These are phyloP conservation scores for Silene latifolia DNA, from an alignment of 148 eudicot genomes.

Conservation along the genomic window DNA sequence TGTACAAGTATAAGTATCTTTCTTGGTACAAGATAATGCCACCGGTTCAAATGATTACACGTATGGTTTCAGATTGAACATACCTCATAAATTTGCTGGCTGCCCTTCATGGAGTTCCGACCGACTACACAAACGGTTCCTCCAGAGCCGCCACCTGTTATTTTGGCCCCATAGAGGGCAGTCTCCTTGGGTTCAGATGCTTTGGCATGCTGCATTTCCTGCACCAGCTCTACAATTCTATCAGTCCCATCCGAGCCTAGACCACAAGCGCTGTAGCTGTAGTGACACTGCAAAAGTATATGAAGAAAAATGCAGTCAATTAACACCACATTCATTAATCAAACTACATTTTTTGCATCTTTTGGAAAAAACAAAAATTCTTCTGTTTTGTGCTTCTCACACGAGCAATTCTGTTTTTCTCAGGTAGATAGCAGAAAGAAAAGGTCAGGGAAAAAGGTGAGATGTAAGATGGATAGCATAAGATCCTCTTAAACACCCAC, in stretches of 20 bases:
- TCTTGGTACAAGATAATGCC: too few species aligned
- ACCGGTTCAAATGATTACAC: neutral
- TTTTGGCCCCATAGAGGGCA: conserved; percentile 85
- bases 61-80: neutral
- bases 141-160: conserved; percentile 98
- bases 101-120: conserved; percentile 70
- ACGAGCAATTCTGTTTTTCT: neutral
- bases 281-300: conserved; percentile 77
- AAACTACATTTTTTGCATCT: neutral
- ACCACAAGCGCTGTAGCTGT: conserved; percentile 95
- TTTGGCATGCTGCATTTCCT: conserved; percentile 77
- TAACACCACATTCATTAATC: neutral
- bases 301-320: neutral
- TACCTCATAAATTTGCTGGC: conserved; percentile 84
- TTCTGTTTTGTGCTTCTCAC: neutral
- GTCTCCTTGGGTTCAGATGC: conserved; percentile 42
- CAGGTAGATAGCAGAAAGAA: neutral
- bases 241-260: conserved; percentile 98
- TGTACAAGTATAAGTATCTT: too few species aligned
- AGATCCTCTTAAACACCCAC: neutral
- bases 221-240: conserved; percentile 81
- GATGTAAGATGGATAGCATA: neutral
- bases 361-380: neutral
- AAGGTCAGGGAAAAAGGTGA: neutral
- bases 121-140: conserved; percentile 89